A percentile compares a stretch with the other conserved stretches of the same genome.
phyloP scores from a whole-genome alignment of 345 rosid genomes.

The Populus deltoides region DNA sequence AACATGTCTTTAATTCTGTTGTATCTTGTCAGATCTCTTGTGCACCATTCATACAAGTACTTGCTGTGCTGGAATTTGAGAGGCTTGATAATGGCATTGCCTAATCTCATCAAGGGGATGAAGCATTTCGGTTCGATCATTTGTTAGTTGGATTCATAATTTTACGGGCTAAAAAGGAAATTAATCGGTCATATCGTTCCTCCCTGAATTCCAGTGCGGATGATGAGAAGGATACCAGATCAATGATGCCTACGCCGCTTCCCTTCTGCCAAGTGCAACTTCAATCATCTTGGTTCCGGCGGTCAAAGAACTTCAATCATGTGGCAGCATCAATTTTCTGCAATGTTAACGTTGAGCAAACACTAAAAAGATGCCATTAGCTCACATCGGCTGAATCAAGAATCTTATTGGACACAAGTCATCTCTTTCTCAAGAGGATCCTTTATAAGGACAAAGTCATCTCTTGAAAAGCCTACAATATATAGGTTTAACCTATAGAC shows the following conservation, averaged over 20 bases:
- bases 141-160: not conserved
- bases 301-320: not conserved
- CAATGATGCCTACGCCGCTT: too few relatives aligned
- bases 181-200: not conserved
- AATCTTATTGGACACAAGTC: too few relatives aligned
- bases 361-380: not conserved
- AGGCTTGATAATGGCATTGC: not conserved
- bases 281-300: not conserved
- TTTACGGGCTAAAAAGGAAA: not conserved
- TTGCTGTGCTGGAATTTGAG: not conserved
- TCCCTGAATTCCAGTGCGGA: not conserved
- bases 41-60: not conserved
- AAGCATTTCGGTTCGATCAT: slow-evolving; percentile 52
- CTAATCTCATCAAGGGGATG: slow-evolving; percentile 35
- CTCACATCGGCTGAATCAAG: too few relatives aligned
- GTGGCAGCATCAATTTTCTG: not conserved
- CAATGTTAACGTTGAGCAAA: not conserved
- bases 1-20: not conserved
- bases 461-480: too few relatives aligned
- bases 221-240: not conserved
- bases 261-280: not conserved
- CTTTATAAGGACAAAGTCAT: too few relatives aligned
- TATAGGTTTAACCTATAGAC: too few relatives aligned
- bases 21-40: not conserved
- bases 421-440: too few relatives aligned